Conservation (phyloP, 495 filamentous ascomycete genomes). For the Talaromyces proteolyticus region DNA sequence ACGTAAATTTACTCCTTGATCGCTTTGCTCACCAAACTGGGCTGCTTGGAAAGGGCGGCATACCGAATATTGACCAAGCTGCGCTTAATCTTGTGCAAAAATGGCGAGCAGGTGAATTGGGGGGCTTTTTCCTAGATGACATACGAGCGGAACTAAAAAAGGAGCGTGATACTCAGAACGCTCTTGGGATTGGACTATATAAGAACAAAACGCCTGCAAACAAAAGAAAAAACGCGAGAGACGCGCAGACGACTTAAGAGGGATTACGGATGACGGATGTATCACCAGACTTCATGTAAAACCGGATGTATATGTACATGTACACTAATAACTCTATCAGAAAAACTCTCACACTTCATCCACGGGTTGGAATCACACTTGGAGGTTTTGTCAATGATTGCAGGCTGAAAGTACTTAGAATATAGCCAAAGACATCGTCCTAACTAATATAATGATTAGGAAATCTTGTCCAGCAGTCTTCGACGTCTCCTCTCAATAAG, state of each 20-base stretch:
- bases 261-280: background rate
- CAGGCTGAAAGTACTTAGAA: background rate
- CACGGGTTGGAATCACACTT: no score
- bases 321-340: no score
- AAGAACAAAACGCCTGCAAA: no score
- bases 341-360: no score
- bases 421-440: background rate
- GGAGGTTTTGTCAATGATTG: background rate
- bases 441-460: constrained; percentile 25
- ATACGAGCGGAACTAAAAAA: constrained; percentile 50
- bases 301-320: background rate
- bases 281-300: background rate
- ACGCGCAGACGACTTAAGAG: background rate
- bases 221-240: no score
- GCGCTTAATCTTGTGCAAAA: constrained; percentile 80
- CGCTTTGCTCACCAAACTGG: constrained; percentile 67
- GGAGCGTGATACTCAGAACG: no score
- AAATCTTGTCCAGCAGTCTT: constrained; percentile 75
- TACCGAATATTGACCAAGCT: constrained; percentile 63
- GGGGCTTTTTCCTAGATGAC: constrained; percentile 75
- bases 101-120: constrained; percentile 74
- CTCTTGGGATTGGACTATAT: no score
- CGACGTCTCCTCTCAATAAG: constrained; percentile 79
- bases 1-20: constrained; percentile 62
- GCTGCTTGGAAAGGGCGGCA: constrained; percentile 67